These are phyloP conservation scores for Ceratocystis destructans DNA, from an alignment of 2,329 filamentous ascomycete species.

Conservation along the genomic window DNA sequence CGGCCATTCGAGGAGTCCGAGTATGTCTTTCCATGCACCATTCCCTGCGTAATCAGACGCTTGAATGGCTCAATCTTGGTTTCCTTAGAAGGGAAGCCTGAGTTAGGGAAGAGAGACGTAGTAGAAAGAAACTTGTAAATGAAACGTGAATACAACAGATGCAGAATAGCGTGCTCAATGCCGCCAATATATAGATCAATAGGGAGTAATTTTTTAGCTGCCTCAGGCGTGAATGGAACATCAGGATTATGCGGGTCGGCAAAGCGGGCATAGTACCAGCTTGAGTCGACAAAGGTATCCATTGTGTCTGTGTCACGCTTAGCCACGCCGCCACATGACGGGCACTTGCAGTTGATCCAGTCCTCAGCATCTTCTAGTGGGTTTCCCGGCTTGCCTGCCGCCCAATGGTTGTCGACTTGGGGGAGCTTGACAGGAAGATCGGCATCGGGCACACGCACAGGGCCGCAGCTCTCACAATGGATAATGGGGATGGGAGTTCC, in stretches of 20 bases:
- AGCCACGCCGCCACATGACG: slow-evolving; percentile 55
- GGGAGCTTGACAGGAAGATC: slow-evolving; percentile 68
- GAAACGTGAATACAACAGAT: slow-evolving; percentile 79
- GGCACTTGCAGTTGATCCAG: slow-evolving; percentile 65
- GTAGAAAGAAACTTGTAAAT: slow-evolving; percentile 72
- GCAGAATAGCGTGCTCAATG: slow-evolving; percentile 80
- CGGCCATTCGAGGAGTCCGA: slow-evolving; percentile 59
- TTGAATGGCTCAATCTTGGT: slow-evolving; percentile 55
- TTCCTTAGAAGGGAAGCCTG: slow-evolving; percentile 27
- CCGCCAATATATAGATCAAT: slow-evolving; percentile 85
- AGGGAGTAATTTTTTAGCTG: slow-evolving; percentile 45
- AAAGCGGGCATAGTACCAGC: slow-evolving; percentile 83
- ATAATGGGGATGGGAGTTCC: slow-evolving; percentile 80
- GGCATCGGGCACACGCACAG: slow-evolving; percentile 62
- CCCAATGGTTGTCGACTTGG: slow-evolving; percentile 52
- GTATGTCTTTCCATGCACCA: slow-evolving; percentile 83
- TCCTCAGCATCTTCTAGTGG: slow-evolving; percentile 57
- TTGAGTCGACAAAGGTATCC: slow-evolving; percentile 93
- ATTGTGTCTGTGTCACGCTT: slow-evolving; percentile 84
- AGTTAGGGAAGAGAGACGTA: slow-evolving; percentile 34
- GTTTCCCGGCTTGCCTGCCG: slow-evolving; percentile 58
- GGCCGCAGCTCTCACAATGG: slow-evolving; percentile 63
- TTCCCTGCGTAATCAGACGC: slow-evolving; percentile 73
- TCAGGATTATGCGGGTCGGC: slow-evolving; percentile 53
- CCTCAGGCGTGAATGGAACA: slow-evolving; percentile 46